Base-by-base conservation (phyloP, 2,329 filamentous ascomycete species). In the Byssochlamys sp. region DNA sequence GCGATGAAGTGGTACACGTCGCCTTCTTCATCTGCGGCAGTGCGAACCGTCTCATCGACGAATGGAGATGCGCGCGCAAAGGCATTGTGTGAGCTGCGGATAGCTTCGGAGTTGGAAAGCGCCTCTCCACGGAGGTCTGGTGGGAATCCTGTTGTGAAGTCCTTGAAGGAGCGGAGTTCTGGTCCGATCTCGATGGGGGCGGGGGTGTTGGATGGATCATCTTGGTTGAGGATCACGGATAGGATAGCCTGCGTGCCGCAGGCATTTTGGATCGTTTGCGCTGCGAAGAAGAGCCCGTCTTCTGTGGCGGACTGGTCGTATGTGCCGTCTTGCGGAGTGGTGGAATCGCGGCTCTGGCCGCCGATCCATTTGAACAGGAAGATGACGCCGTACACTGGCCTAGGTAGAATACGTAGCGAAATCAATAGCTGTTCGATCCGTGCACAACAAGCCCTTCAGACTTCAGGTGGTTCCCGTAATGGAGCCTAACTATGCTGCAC, bases 1-100 rank as follows among this genome's bases (percentile, higher is more conserved):
- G 91, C 94, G 67, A 99, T 91, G 74, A 99, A 99, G 77, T 99
- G 94, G 77, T 95, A 99, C 28, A 92, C 89, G 69, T 97, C 94
- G 0, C 64, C 67, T 67, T 95, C 91, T 57, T 89, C 81, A 60
- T 85, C 85, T n/a, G 84, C 84, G 55, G 81, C 82, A 10, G 84
- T 78, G 10, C 86, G 83, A 64, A 87, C 84, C 60, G 90, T 95
- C 81, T 99, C 94, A 73, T 96, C 91, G 56, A 89, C 86, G 70
- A 99, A 99, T 2, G 94, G 94, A 59, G 87, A 95, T 60, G 88
- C 88, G 61, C 87, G 82, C 50, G 91, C 90, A 73, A 96, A 96
- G 61, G 88, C 89, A 73, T 96, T 96, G 80, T 96, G 91, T 57
- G 89, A 88, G 69, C 84, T 83, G 29, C 88, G 84, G 67, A 91